Percentiles rank a stretch among this genome's conserved stretches.
phyloP scores from a whole-genome alignment of 2,329 filamentous ascomycete species.

The Tolypocladium cylindrosporum region DNA sequence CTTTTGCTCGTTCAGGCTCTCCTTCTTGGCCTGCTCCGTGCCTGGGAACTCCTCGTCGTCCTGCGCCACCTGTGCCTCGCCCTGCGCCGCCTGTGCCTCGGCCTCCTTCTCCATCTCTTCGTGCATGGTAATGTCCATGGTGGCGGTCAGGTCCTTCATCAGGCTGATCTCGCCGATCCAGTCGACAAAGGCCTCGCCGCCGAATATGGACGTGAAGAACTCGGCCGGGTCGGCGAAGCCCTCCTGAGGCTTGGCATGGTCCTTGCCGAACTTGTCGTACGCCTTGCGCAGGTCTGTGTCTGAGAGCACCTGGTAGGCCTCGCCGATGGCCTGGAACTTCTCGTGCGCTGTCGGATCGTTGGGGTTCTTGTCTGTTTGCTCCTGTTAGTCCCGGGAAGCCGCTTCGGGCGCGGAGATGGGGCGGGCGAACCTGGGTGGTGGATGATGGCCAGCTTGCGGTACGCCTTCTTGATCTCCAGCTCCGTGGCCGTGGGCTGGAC shows the following conservation, averaged over 20 bases:
- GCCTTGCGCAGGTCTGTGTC: constrained; percentile 77
- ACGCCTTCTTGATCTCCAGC: constrained; percentile 94
- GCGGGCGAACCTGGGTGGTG: constrained; percentile 66
- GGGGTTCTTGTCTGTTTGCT: constrained; percentile 78
- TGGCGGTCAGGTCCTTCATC: constrained; percentile 96
- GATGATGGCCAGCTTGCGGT: constrained; percentile 87
- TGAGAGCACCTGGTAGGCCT: constrained; percentile 72
- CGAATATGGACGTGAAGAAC: constrained; percentile 98
- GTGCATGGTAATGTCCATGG: constrained; percentile 94
- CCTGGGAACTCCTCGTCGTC: constrained; percentile 44
- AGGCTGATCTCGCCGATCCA: constrained; percentile 97
- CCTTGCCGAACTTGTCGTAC: constrained; percentile 97
- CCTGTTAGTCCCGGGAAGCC: background rate
- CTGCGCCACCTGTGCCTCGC: constrained; percentile 31
- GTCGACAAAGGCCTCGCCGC: constrained; percentile 89
- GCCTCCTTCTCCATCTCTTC: constrained; percentile 53
- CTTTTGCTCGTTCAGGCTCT: constrained; percentile 37
- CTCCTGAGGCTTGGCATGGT: constrained; percentile 78
- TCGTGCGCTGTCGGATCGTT: constrained; percentile 88
- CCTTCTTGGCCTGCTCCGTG: constrained; percentile 45
- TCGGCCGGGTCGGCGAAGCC: constrained; percentile 94
- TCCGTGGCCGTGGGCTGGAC: constrained; percentile 78
- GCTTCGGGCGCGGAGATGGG: background rate
- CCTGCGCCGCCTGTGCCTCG: constrained; percentile 33
- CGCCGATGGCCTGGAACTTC: constrained; percentile 82